A percentile compares a stretch with the other conserved stretches of the same genome.
These are phyloP conservation scores for Epichloe sp. DNA, from an alignment of 2,329 filamentous ascomycete genomes.

Conservation along the genomic window DNA sequence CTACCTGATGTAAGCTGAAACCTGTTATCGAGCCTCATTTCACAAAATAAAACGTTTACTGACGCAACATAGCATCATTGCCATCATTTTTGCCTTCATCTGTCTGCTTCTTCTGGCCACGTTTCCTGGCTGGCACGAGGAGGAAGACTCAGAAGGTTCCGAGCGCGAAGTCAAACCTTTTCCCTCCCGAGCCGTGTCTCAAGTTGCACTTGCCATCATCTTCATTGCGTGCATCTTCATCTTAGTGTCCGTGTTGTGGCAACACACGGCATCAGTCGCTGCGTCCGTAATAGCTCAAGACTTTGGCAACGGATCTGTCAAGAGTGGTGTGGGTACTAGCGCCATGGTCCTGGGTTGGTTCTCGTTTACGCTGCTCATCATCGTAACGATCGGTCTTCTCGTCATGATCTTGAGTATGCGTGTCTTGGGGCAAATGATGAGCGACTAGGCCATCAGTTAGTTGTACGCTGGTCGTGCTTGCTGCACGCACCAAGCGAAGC, in stretches of 20 bases:
- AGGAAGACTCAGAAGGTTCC: slow-evolving; percentile 65
- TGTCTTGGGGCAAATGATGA: slow-evolving; percentile 51
- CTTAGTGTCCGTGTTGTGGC: slow-evolving; percentile 69
- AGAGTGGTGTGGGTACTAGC: slow-evolving; percentile 77
- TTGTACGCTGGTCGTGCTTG: background rate
- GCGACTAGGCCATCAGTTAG: slow-evolving; percentile 4
- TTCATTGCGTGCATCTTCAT: slow-evolving; percentile 62
- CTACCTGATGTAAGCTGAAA: slow-evolving; percentile 65
- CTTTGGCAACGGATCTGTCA: slow-evolving; percentile 78
- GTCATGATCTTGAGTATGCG: slow-evolving; percentile 95
- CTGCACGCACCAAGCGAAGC: background rate
- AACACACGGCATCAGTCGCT: slow-evolving; percentile 92
- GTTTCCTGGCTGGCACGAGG: slow-evolving; percentile 95
- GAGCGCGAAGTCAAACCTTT: slow-evolving; percentile 91
- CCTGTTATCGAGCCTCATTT: no score
- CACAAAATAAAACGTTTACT: background rate
- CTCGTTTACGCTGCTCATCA: slow-evolving; percentile 80
- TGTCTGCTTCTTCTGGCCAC: slow-evolving; percentile 91
- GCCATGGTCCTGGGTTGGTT: slow-evolving; percentile 99
- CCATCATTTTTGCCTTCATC: slow-evolving; percentile 92
- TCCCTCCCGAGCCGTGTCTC: slow-evolving; percentile 80
- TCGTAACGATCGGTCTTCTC: slow-evolving; percentile 87
- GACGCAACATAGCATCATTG: slow-evolving; percentile 59
- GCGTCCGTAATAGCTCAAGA: slow-evolving; percentile 89
- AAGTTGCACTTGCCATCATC: slow-evolving; percentile 86